Evolutionary conservation across 2,329 filamentous ascomycete species (phyloP).

Genomic region (Coniochaeta sp.): DNA sequence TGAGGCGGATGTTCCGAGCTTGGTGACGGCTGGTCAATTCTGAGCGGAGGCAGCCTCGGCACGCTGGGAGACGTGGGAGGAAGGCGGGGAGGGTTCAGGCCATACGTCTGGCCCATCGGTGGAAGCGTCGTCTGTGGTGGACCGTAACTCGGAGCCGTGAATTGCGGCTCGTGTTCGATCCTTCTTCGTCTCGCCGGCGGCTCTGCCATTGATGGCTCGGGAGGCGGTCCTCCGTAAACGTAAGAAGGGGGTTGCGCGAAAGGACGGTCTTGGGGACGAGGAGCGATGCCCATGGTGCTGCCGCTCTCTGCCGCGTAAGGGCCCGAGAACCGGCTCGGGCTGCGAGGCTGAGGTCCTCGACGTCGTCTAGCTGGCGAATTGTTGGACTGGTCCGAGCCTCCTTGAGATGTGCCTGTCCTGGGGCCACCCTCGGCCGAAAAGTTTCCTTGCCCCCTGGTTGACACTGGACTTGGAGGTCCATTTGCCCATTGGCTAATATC

Average conservation of each 20-base stretch:
- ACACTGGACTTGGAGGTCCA: conserved; percentile 34
- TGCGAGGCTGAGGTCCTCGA: background rate
- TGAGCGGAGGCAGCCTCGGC: conserved; percentile 41
- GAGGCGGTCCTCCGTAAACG: conserved; percentile 15
- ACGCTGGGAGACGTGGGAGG: conserved; percentile 28
- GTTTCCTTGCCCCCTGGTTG: background rate
- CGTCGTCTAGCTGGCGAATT: background rate
- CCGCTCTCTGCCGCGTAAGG: conserved; percentile 18
- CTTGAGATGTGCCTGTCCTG: background rate
- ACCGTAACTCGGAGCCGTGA: conserved; percentile 30
- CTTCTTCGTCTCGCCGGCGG: conserved; percentile 38
- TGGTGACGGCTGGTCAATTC: conserved; percentile 31
- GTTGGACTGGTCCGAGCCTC: background rate
- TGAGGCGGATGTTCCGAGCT: background rate
- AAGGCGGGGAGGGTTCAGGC: conserved; percentile 27
- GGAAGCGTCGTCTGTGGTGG: conserved; percentile 30
- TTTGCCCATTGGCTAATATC: conserved; percentile 46
- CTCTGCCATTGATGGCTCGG: conserved; percentile 37
- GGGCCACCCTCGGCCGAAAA: background rate
- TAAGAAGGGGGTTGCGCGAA: conserved; percentile 14
- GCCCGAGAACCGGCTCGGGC: background rate
- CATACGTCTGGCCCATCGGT: conserved; percentile 32
- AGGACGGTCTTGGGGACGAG: conserved; percentile 9
- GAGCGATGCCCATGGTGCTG: background rate
- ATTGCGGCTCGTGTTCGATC: conserved; percentile 40